phyloP scores from a whole-genome alignment of 2,329 filamentous ascomycete genomes.

The Alternaria viburni region DNA sequence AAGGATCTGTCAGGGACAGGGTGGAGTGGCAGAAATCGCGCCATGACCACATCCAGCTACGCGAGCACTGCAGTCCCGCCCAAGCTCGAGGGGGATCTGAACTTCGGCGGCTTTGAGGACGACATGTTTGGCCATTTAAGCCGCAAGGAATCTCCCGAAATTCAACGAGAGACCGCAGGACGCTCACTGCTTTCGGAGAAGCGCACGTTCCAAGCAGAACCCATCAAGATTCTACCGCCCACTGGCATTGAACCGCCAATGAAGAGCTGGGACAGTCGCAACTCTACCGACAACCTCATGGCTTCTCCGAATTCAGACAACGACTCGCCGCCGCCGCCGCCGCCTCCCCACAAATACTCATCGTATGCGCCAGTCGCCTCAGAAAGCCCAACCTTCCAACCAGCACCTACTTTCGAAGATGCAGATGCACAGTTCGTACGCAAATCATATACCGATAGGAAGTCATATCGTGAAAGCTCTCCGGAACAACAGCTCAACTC shows the following conservation, averaged over 20 bases:
- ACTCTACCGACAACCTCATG: constrained; percentile 59
- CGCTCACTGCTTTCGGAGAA: constrained; percentile 45
- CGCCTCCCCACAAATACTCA: constrained; percentile 43
- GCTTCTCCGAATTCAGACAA: constrained; percentile 47
- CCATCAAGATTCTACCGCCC: constrained; percentile 55
- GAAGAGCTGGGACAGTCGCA: constrained; percentile 60
- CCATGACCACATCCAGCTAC: constrained; percentile 58
- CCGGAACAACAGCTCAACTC: constrained; percentile 34
- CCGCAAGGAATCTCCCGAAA: constrained; percentile 39
- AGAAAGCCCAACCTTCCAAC: constrained; percentile 39
- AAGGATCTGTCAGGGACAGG: constrained; percentile 21
- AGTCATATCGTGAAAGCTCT: constrained; percentile 27
- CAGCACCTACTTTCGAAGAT: constrained; percentile 34
- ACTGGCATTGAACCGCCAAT: constrained; percentile 56
- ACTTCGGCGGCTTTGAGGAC: constrained; percentile 53
- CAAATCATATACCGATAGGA: constrained; percentile 34
- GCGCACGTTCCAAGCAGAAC: constrained; percentile 46
- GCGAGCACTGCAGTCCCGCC: constrained; percentile 60
- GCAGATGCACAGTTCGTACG: constrained; percentile 35
- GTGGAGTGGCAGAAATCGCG: constrained; percentile 33
- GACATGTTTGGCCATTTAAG: constrained; percentile 56
- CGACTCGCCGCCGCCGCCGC: constrained; percentile 41
- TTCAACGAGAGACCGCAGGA: constrained; percentile 29
- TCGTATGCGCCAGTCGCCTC: constrained; percentile 43
- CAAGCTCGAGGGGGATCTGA: constrained; percentile 53